Base-by-base conservation (phyloP, 352 stramenopile species). In the Ophiocytium majus region DNA sequence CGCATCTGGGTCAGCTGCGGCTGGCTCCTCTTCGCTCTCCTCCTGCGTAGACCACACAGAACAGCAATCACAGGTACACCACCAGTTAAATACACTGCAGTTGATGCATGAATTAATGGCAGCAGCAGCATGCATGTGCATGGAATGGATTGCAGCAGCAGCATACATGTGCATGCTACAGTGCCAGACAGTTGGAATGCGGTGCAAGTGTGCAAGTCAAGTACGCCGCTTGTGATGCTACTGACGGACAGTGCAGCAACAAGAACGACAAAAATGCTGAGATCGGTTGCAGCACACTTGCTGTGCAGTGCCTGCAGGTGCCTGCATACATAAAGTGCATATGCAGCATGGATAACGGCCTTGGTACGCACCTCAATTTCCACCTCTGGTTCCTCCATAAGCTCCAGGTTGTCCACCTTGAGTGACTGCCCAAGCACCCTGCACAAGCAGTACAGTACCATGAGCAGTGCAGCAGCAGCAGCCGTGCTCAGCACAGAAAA, bases 381-480 rank as follows among this genome's bases (percentile, higher is more conserved):
- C 10, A 33, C 10, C 50, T 28, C 32, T 17, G 36, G 10, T 36
- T 81, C 75, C 17, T 10, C 10, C 23, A 81, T 10, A 10, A 81
- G 36, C 5, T 81, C 75, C 37, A 81, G 75, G 10, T 10, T 50
- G 5, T 81, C 36, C 31, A 81, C 50, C 19, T 81, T 50, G 10
- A 81, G 75, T 31, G 28, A 50, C 17, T 81, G 75, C 10, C 75
- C 75, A 33, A 81, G 75, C 9, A 81, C 75, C 50, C 75, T 31
- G 32, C 37, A 31, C 37, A 31, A 1, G 50, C 31, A 63, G 50
- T 14, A 81, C n/a, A 81, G n/a, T n/a, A n/a, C n/a, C n/a, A n/a
- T n/a, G n/a, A n/a, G n/a, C n/a, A n/a, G n/a, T n/a, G n/a, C n/a
- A 43, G 34, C 28, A 37, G 10, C 31, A 43, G 50, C 32, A 50